A percentile compares a stretch with the other conserved stretches of the same genome.
Evolutionary conservation across 129 eudicot species (phyloP).

Genomic region (Artemisia annua): DNA sequence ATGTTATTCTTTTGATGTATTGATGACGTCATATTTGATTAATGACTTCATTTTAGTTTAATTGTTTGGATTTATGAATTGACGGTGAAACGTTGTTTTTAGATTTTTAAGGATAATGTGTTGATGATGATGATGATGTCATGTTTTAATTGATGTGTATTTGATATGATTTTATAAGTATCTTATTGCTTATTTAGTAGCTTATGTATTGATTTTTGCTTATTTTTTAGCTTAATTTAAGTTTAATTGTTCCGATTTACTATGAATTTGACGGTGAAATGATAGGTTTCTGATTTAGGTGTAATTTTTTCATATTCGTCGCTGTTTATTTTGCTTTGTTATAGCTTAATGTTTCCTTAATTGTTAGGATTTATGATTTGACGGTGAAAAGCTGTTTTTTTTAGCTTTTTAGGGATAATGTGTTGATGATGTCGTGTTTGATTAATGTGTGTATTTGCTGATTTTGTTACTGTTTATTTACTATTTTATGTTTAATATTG

Average conservation of each 20-base stretch:
- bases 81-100: background rate
- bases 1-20: background rate
- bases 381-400: no score
- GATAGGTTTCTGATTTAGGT: slow-evolving; percentile 13
- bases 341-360: no score
- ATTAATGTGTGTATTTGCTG: background rate
- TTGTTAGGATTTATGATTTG: no score
- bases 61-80: background rate
- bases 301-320: no score
- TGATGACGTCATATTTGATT: background rate
- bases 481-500: background rate
- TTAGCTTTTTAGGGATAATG: background rate
- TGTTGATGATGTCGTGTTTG: background rate
- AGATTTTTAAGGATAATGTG: no score
- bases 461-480: no score
- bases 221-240: slow-evolving; percentile 14
- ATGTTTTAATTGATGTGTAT: background rate
- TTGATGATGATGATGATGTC: no score
- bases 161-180: no score
- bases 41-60: no score
- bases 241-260: slow-evolving; percentile 9
- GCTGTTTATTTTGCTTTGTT: no score
- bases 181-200: background rate
- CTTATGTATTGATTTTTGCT: background rate
- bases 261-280: slow-evolving; percentile 15